A percentile compares a stretch with the other conserved stretches of the same genome.
Evolutionary conservation across 31 red algal genomes (phyloP).

Genomic region (Pterothamnion heteromorphum): DNA sequence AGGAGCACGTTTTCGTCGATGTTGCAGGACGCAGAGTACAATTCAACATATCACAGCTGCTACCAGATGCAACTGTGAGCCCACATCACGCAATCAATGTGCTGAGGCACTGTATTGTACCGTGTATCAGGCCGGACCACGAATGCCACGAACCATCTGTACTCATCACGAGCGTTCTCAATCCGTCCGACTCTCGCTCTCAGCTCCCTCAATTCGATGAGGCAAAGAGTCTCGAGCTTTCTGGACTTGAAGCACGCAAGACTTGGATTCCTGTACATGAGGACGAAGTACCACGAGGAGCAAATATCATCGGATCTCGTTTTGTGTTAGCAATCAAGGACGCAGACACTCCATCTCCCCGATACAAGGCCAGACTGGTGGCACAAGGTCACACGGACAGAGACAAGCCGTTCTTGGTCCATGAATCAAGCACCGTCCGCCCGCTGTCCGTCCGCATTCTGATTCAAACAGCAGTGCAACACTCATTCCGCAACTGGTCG

Average conservation of each 20-base stretch:
- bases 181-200: not conserved
- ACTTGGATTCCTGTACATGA: slow-evolving; percentile 3
- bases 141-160: not conserved
- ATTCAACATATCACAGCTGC: not conserved
- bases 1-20: not conserved
- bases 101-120: not conserved
- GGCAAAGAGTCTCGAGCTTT: slow-evolving; percentile 40
- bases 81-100: not conserved
- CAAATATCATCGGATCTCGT: slow-evolving; percentile 34
- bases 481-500: slow-evolving; percentile 35
- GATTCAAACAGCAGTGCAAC: not conserved
- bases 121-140: not conserved
- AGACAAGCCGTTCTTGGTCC: slow-evolving; percentile 27
- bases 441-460: slow-evolving; percentile 40
- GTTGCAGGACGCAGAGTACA: slow-evolving; percentile 2
- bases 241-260: not conserved
- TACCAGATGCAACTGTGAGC: not conserved
- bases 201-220: not conserved
- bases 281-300: slow-evolving; percentile 28
- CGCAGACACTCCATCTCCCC: not conserved
- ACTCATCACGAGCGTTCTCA: slow-evolving; percentile 10
- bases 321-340: slow-evolving; percentile 44
- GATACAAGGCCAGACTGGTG: slow-evolving; percentile 54
- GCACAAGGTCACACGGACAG: slow-evolving; percentile 33
- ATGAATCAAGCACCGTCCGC: slow-evolving; percentile 33